Conservation (phyloP, 2,329 filamentous ascomycete species). For the Xylaria sp. region DNA sequence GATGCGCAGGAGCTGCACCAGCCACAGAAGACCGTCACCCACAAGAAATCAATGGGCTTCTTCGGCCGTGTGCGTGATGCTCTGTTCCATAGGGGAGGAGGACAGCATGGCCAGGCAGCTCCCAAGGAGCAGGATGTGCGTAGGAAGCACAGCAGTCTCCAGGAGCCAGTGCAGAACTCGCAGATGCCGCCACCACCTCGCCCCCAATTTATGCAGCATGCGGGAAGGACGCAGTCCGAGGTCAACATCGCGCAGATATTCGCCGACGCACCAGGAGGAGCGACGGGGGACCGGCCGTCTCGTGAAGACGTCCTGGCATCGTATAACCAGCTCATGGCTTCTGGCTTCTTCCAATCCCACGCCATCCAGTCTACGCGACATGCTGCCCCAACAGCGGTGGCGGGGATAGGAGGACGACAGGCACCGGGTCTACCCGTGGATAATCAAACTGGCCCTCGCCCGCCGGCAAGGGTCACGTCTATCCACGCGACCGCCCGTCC, state of each 20-base stretch:
- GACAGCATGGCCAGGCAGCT: constrained; percentile 14
- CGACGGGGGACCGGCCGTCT: constrained; percentile 46
- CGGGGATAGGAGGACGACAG: constrained; percentile 7
- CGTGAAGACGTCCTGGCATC: constrained; percentile 65
- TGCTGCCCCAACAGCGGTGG: constrained; percentile 43
- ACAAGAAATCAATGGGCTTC: constrained; percentile 48
- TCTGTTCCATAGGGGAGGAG: constrained; percentile 38
- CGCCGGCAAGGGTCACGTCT: constrained; percentile 40
- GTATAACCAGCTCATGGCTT: constrained; percentile 66
- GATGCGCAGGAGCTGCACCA: constrained; percentile 5
- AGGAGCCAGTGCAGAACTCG: constrained; percentile 41
- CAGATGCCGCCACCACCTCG: constrained; percentile 33
- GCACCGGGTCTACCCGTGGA: constrained; percentile 32
- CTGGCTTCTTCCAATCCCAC: constrained; percentile 68
- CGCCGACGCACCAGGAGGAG: constrained; percentile 36
- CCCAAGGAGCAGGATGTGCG: constrained; percentile 38
- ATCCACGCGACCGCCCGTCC: constrained; percentile 26
- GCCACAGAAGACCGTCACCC: constrained; percentile 37
- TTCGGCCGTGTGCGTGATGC: constrained; percentile 48
- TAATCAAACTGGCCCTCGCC: constrained; percentile 39
- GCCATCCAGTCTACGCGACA: constrained; percentile 67
- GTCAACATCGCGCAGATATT: constrained; percentile 34
- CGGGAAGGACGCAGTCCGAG: constrained; percentile 45
- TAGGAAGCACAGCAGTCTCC: constrained; percentile 49
- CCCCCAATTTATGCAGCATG: constrained; percentile 36